phyloP scores from a whole-genome alignment of 1,284 basidiomycete genomes.

The Pseudozyma hubeiensis region DNA sequence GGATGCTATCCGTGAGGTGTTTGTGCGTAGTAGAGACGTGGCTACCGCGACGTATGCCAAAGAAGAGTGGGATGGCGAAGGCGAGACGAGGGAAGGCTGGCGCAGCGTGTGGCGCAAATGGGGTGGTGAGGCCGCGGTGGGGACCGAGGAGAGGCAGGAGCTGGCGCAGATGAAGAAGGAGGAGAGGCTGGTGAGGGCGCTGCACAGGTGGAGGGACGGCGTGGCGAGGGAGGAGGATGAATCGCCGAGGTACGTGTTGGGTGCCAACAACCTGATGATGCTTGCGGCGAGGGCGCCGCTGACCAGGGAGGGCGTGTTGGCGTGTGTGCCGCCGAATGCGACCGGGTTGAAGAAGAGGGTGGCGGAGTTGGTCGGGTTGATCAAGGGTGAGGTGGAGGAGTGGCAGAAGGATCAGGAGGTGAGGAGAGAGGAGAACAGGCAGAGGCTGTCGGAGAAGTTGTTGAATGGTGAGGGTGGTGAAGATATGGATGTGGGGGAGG shows the following conservation, averaged over 20 bases:
- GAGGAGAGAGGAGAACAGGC: conserved; percentile 19
- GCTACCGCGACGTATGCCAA: conserved; percentile 65
- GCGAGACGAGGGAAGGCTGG: conserved; percentile 63
- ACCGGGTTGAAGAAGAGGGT: conserved; percentile 45
- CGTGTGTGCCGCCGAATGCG: conserved; percentile 46
- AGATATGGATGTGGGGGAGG: conserved; percentile 32
- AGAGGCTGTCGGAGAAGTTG: conserved; percentile 8
- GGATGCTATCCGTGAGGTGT: conserved; percentile 68
- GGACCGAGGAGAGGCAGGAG: conserved; percentile 43
- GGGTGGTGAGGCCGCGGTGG: conserved; percentile 69
- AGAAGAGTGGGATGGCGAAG: conserved; percentile 62
- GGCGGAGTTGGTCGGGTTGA: conserved; percentile 49
- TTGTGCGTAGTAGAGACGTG: conserved; percentile 57
- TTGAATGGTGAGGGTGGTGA: conserved; percentile 8
- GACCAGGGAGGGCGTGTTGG: conserved; percentile 40
- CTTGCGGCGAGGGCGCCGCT: conserved; percentile 58
- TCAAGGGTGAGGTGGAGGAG: conserved; percentile 42
- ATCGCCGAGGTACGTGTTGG: conserved; percentile 73
- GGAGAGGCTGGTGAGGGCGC: conserved; percentile 75
- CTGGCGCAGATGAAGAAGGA: conserved; percentile 66
- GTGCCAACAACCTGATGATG: conserved; percentile 50
- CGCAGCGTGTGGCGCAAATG: conserved; percentile 56
- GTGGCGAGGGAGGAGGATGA: conserved; percentile 88
- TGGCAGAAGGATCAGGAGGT: conserved; percentile 37
- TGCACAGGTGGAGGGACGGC: conserved; percentile 88